Evolutionary conservation across 371 early-diverging fungal genomes (phyloP).

Genomic region (Mortierella sp.): DNA sequence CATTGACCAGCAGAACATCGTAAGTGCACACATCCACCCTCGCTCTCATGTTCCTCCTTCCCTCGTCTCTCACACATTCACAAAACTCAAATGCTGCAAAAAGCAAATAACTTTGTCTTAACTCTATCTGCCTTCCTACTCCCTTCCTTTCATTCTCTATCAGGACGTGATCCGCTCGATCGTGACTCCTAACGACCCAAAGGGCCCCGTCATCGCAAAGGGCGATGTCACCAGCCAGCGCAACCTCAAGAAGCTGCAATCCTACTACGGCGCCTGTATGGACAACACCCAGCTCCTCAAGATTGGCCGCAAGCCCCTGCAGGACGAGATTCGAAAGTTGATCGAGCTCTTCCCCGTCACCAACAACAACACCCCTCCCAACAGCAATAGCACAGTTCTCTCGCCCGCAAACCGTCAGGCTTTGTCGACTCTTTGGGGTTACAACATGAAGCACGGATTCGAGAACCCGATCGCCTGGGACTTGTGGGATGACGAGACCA

Average conservation of each 20-base stretch:
- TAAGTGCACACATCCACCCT: background rate
- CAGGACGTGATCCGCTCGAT: slow-evolving; percentile 29
- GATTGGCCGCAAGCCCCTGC: slow-evolving; percentile 24
- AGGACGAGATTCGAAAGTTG: slow-evolving; percentile 28
- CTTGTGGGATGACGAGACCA: slow-evolving; percentile 28
- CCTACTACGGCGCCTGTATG: slow-evolving; percentile 45
- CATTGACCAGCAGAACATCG: slow-evolving; percentile 29
- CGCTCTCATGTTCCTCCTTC: background rate
- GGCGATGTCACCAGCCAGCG: slow-evolving; percentile 12
- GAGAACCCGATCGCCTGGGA: slow-evolving; percentile 30
- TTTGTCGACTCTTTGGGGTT: slow-evolving; percentile 24
- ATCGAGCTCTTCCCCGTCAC: slow-evolving; percentile 20
- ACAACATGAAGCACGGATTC: slow-evolving; percentile 41
- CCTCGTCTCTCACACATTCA: background rate
- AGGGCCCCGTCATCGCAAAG: slow-evolving; percentile 13
- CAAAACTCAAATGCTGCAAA: background rate
- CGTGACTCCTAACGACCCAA: slow-evolving; percentile 15
- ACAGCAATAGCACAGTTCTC: background rate
- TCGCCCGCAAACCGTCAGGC: slow-evolving; percentile 13
- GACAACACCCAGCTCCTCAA: slow-evolving; percentile 20
- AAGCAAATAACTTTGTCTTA: background rate
- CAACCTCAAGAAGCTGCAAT: slow-evolving; percentile 31
- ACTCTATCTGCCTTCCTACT: background rate
- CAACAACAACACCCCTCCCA: background rate
- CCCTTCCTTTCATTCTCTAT: background rate